A percentile compares a stretch with the other conserved stretches of the same genome.
Evolutionary conservation across 805 yeast species (phyloP).

Genomic region (Candida ortonii): DNA sequence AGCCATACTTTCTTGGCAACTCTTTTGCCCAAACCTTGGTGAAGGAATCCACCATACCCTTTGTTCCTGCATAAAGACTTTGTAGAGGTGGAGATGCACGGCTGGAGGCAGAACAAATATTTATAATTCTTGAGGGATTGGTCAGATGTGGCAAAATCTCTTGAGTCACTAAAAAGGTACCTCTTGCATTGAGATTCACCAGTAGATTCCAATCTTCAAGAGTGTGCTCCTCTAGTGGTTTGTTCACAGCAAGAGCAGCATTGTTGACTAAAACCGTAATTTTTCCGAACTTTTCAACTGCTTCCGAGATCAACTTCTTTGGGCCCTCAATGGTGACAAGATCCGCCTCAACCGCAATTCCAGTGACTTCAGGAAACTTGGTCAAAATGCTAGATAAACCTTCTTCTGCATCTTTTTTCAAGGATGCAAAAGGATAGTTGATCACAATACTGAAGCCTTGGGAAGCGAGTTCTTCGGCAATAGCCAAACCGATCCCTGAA

Average conservation of each 20-base stretch:
- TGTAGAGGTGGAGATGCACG: conserved; percentile 11
- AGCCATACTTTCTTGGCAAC: conserved; percentile 9
- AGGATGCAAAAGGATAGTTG: conserved; percentile 8
- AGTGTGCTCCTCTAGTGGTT: conserved; percentile 8
- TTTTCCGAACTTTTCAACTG: conserved; percentile 5
- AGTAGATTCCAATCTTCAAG: conserved; percentile 8
- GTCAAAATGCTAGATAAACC: conserved; percentile 1
- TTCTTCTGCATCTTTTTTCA: conserved; percentile 6
- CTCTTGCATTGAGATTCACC: conserved; percentile 9
- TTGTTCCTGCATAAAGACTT: conserved; percentile 10
- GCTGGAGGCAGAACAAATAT: conserved; percentile 10
- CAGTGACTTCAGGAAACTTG: conserved; percentile 4
- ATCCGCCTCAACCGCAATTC: conserved; percentile 10
- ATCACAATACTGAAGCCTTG: conserved; percentile 31
- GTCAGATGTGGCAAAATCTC: conserved; percentile 6
- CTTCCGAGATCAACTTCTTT: conserved; percentile 6
- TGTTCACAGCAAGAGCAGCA: conserved; percentile 9
- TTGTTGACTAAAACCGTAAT: conserved; percentile 8
- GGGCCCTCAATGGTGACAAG: conserved; percentile 10
- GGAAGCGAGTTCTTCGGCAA: conserved; percentile 40
- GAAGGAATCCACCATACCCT: conserved; percentile 13
- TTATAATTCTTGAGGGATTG: conserved; percentile 8
- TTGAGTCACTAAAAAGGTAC: conserved; percentile 9
- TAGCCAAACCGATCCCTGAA: conserved; percentile 52
- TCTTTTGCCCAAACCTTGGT: conserved; percentile 14